These are phyloP conservation scores for Trametes gibbosa DNA, from an alignment of 768 basidiomycete genomes.

Conservation along the genomic window DNA sequence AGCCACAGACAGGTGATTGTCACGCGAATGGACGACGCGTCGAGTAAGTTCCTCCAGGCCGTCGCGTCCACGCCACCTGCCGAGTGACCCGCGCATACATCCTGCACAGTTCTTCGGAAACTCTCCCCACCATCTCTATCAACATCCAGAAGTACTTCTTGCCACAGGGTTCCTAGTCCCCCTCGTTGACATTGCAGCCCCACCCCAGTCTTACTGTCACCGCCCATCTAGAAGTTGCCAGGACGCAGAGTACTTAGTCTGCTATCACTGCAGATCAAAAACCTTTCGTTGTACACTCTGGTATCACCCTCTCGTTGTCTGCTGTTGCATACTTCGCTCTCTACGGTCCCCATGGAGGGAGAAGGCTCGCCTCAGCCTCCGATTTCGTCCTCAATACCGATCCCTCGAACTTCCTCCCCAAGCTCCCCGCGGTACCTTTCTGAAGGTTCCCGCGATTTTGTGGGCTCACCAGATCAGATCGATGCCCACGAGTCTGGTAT, in stretches of 20 bases:
- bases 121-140: too few species aligned
- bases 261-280: too few species aligned
- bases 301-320: too few species aligned
- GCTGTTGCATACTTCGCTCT: too few species aligned
- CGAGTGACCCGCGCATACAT: neutral
- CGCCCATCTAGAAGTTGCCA: too few species aligned
- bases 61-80: neutral
- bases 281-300: too few species aligned
- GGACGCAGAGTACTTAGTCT: too few species aligned
- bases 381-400: neutral
- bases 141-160: neutral
- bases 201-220: too few species aligned
- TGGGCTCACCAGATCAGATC: constrained; percentile 19
- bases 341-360: neutral
- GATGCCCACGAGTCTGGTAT: neutral
- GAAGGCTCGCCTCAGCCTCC: neutral
- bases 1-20: neutral
- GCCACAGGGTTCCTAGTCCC: too few species aligned
- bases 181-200: too few species aligned
- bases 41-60: neutral
- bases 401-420: neutral
- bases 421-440: neutral
- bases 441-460: neutral
- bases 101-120: too few species aligned
- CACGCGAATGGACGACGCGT: neutral